Base-by-base conservation (phyloP, 768 basidiomycete genomes). In the Amanita fuliginea region DNA sequence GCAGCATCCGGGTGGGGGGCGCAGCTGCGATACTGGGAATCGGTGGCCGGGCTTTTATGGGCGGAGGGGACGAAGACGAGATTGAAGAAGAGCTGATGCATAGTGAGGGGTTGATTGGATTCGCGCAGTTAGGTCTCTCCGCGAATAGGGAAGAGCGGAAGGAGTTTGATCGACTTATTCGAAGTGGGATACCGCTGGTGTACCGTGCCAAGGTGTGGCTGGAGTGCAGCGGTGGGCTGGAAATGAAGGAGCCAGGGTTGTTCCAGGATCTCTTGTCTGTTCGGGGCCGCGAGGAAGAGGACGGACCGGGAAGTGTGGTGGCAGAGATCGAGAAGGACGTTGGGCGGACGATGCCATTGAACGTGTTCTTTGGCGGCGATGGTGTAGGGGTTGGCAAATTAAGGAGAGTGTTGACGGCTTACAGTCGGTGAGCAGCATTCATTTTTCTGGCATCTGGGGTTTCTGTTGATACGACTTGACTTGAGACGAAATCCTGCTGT, bases 281-380 rank as follows among this genome's bases (percentile, higher is more conserved):
- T 5, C 21, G 26, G 39, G 37, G 26, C 13, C 11, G n/a, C 22
- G 47, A 33, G n/a, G 71, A 75, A 54, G 64, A 60, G 2, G 64
- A 72, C 24, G 71, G 64, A 1, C 62, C 67, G 22, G 77, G 67
- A 35, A 63, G 73, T 26, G 82, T 83, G 11, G 64, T 68, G 46
- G 71, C 66, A 36, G 96, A 99, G 67, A 98, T 99, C 51, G 96
- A 97, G 70, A 97, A 98, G 67, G 95, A 98, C 59, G 86, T 92
- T 0, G 83, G 86, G 53, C 66, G 86, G 73, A 88, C 93, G 57
- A 85, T 95, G 86, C 93, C 94, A 0, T 66, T 91, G 39, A 96
- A 96, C 59, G 77, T 98, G 26, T 98, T 96, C 71, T 99, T 97
- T 67, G 96, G 92, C 0, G 92, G 95, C 0, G 93, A 96, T 64